Percentiles rank a stretch among this genome's conserved stretches.
Evolutionary conservation across 805 yeast genomes (phyloP).

Genomic region (Ogataea wickerhamii): DNA sequence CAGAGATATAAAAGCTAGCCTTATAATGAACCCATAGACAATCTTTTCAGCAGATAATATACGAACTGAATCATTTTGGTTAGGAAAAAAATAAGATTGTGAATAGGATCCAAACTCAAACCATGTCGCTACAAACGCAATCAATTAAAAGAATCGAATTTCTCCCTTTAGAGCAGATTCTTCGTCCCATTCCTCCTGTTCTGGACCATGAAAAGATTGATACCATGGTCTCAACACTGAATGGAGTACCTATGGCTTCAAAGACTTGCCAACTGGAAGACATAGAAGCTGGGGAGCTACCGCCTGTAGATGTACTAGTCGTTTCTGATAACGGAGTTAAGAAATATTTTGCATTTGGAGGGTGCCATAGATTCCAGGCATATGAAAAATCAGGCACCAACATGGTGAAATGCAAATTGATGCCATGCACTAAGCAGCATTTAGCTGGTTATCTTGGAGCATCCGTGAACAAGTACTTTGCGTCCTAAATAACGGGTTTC

Average conservation of each 20-base stretch:
- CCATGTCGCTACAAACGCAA: constrained; percentile 74
- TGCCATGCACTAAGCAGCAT: constrained; percentile 74
- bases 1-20: too few species aligned
- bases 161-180: constrained; percentile 64
- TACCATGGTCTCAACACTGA: constrained; percentile 70
- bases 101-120: too few species aligned
- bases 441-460: constrained; percentile 68
- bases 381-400: constrained; percentile 54
- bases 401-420: constrained; percentile 63
- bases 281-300: constrained; percentile 60
- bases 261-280: constrained; percentile 50
- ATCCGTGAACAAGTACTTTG: constrained; percentile 52
- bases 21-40: too few species aligned
- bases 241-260: constrained; percentile 62
- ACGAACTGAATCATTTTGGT: too few species aligned
- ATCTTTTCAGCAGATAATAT: too few species aligned
- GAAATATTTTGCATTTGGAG: constrained; percentile 82
- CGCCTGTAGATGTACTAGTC: constrained; percentile 75
- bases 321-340: constrained; percentile 60
- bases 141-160: constrained; percentile 47
- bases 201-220: constrained; percentile 70
- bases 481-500: constrained; percentile 14
- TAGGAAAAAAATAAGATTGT: too few species aligned
- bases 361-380: constrained; percentile 87
- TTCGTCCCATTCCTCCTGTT: constrained; percentile 84